phyloP scores from a whole-genome alignment of 768 basidiomycete species.

The Gautieria morchelliformis region DNA sequence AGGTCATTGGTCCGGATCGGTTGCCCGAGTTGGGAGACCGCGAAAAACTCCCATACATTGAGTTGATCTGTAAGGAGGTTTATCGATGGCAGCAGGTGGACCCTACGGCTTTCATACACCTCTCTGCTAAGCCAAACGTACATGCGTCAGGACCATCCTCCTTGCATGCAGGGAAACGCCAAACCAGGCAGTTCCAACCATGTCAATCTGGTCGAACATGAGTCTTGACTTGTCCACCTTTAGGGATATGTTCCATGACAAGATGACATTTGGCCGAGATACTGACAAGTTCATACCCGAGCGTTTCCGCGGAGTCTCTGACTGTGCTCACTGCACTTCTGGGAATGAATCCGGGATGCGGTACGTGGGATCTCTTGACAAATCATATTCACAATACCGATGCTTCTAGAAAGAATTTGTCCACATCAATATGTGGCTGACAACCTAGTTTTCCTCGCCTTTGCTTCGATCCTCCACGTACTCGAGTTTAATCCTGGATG shows the following conservation, averaged over 20 bases:
- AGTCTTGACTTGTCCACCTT: not conserved
- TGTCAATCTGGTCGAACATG: not conserved
- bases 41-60: slow-evolving; percentile 6
- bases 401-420: slow-evolving; percentile 27
- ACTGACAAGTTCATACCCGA: slow-evolving; percentile 16
- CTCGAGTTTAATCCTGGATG: slow-evolving; percentile 33
- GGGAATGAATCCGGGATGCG: slow-evolving; percentile 10
- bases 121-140: not conserved
- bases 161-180: not conserved
- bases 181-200: too few species aligned
- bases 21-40: slow-evolving; percentile 8
- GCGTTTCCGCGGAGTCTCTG: slow-evolving; percentile 34
- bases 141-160: too few species aligned
- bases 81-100: slow-evolving; percentile 7
- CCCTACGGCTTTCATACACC: not conserved
- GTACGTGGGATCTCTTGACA: not conserved
- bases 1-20: slow-evolving; percentile 6
- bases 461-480: slow-evolving; percentile 35
- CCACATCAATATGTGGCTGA: slow-evolving; percentile 47
- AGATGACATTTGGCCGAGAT: not conserved
- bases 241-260: not conserved
- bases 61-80: slow-evolving; percentile 8
- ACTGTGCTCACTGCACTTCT: too few species aligned
- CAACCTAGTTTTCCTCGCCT: slow-evolving; percentile 35
- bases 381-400: not conserved